Base-by-base conservation (phyloP, 2,329 filamentous ascomycete species). In the Epichloe uncinata region DNA sequence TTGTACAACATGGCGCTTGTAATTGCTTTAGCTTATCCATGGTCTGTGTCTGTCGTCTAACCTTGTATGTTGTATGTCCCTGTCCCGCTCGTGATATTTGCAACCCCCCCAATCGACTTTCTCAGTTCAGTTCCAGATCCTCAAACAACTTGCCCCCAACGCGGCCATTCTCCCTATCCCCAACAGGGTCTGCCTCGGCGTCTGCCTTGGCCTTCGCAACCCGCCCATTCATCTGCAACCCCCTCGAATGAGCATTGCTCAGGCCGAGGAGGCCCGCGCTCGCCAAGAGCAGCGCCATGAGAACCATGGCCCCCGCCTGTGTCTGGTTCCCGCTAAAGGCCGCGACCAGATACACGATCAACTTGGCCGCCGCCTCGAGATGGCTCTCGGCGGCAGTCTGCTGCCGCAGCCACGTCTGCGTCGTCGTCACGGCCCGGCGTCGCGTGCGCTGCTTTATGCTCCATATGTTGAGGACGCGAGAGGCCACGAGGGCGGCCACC, bases 331-430 rank as follows among this genome's bases (percentile, higher is more conserved):
- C 74, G 50, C 73, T 72, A 18, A 81, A 61, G 2, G 73, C 71
- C 5, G 75, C 77, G 42, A 74, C 73, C 3, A 79, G 57, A 57
- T 79, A 83, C 4, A 82, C 77, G 50, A 78, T 65, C 44, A 82
- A 55, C 54, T 78, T 81, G 9, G 77, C 72, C 0, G 65, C 58
- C 0, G 75, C 75, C 53, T 75, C 73, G 48, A 77, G 61, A 56
- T 73, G 76, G 33, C 72, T 69, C 54, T 82, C 73, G 2, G 70
- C 44, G 26, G 67, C 62, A 0, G 73, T 77, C 60, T 74, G 72
- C 38, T 71, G 65, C 11, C 71, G 67, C 43, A 84, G 61, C 79
- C 78, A 83, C 30, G 69, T 58, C 3, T 75, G 73, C 20, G 20
- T 20, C 3, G 74, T 72, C 1, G 78, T 82, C 40, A 82, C 69